These are phyloP conservation scores for Penicillium sp. DNA, from an alignment of 2,329 filamentous ascomycete genomes.

Conservation along the genomic window DNA sequence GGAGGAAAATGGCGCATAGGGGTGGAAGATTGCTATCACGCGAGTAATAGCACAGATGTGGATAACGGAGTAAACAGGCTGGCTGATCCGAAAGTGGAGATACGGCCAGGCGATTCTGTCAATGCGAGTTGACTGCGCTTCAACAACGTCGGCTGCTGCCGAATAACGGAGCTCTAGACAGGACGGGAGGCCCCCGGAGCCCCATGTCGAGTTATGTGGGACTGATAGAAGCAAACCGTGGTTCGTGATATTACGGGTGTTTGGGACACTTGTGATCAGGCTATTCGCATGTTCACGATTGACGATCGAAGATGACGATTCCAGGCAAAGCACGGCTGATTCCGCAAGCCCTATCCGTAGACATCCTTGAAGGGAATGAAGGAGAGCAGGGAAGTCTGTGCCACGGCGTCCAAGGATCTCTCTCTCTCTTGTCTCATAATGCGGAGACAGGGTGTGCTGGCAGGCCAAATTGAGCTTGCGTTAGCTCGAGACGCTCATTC, in stretches of 20 bases:
- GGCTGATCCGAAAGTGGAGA: conserved; percentile 1
- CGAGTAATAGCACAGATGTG: not conserved
- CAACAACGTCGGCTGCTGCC: conserved; percentile 5
- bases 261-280: not conserved
- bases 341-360: not conserved
- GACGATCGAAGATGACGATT: not conserved
- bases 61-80: not conserved
- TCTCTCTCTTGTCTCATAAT: conserved; percentile 8
- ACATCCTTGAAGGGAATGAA: not conserved
- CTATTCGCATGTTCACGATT: no score
- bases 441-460: conserved; percentile 18
- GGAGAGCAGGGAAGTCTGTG: not conserved
- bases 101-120: not conserved
- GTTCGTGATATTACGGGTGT: conserved; percentile 10
- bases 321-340: not conserved
- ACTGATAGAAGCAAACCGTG: conserved; percentile 12
- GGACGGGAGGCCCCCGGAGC: not conserved
- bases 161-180: conserved; percentile 1
- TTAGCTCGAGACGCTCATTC: conserved; percentile 21
- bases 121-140: conserved; percentile 9
- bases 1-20: conserved; percentile 8
- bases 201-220: not conserved
- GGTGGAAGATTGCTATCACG: conserved; percentile 3
- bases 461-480: conserved; percentile 24
- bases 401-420: not conserved